phyloP scores from a whole-genome alignment of 805 yeast genomes.

The Saccharomycopsis sp. region DNA sequence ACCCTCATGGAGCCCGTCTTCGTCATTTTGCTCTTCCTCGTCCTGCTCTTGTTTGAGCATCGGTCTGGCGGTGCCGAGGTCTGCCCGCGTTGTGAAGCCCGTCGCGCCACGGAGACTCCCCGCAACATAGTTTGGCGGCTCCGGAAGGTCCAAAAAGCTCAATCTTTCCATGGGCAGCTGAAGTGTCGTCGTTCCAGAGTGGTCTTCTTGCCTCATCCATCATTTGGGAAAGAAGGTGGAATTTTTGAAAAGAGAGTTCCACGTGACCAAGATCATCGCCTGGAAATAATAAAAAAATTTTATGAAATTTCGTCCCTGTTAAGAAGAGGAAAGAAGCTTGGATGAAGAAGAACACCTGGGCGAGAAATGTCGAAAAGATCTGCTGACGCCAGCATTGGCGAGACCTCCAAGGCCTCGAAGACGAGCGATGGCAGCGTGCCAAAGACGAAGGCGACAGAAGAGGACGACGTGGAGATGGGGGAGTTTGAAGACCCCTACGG shows the following conservation, averaged over 20 bases:
- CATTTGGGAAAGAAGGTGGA: too few species aligned
- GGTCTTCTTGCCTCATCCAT: too few species aligned
- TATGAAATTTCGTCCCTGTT: too few species aligned
- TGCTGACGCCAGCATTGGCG: slow-evolving; percentile 29
- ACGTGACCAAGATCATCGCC: too few species aligned
- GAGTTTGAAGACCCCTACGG: slow-evolving; percentile 86
- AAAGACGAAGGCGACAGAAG: slow-evolving; percentile 31
- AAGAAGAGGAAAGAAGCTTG: too few species aligned
- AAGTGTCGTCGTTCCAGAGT: too few species aligned
- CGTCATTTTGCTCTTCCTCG: slow-evolving; percentile 23
- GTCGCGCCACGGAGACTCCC: slow-evolving; percentile 95
- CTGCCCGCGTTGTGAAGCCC: slow-evolving; percentile 84
- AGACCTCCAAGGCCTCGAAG: slow-evolving; percentile 30
- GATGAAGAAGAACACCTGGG: too few species aligned
- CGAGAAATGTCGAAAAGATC: slow-evolving; percentile 45
- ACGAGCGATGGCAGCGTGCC: slow-evolving; percentile 34
- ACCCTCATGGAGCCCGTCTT: slow-evolving; percentile 23
- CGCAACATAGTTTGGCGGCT: slow-evolving; percentile 86
- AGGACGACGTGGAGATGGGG: slow-evolving; percentile 53
- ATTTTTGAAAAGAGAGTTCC: too few species aligned
- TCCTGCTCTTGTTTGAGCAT: slow-evolving; percentile 21
- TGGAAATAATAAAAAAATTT: too few species aligned
- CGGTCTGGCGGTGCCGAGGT: slow-evolving; percentile 43
- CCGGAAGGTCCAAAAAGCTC: slow-evolving; percentile 68
- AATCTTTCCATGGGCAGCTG: slow-evolving; percentile 49